Conservation (phyloP, 2,329 filamentous ascomycete genomes). For the Penicillium sp. region DNA sequence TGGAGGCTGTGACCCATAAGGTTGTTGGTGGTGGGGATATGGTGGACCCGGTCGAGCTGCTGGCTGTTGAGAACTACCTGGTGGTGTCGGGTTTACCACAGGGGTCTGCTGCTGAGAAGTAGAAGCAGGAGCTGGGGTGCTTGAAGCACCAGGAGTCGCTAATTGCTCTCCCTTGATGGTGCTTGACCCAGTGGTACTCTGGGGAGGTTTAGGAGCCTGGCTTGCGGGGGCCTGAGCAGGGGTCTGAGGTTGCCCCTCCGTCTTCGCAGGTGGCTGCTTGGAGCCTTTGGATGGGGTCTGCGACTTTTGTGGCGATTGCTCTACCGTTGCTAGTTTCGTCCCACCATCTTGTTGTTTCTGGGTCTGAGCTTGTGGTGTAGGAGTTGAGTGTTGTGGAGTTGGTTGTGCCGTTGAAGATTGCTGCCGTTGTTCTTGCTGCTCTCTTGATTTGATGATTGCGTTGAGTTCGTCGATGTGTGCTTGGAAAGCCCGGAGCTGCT, state of each 20-base stretch:
- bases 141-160: constrained; percentile 4
- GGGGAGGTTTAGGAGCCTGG: constrained; percentile 9
- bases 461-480: constrained; percentile 53
- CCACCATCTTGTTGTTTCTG: constrained; percentile 28
- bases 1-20: constrained; percentile 32
- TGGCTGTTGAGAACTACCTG: constrained; percentile 19
- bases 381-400: constrained; percentile 9
- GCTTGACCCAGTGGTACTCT: constrained; percentile 10
- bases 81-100: constrained; percentile 24
- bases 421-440: constrained; percentile 40
- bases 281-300: constrained; percentile 15
- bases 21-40: constrained; percentile 32
- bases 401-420: constrained; percentile 18
- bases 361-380: constrained; percentile 21
- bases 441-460: constrained; percentile 47
- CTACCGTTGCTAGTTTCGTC: constrained; percentile 16
- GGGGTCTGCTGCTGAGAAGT: constrained; percentile 23
- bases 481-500: constrained; percentile 51
- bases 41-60: constrained; percentile 29
- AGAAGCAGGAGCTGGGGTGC: constrained; percentile 11
- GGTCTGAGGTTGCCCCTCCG: constrained; percentile 11
- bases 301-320: constrained; percentile 9
- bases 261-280: constrained; percentile 6
- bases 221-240: neutral
- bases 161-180: constrained; percentile 33